Conservation (phyloP, 345 rosid species). For the Eucalyptus shirleyi region DNA sequence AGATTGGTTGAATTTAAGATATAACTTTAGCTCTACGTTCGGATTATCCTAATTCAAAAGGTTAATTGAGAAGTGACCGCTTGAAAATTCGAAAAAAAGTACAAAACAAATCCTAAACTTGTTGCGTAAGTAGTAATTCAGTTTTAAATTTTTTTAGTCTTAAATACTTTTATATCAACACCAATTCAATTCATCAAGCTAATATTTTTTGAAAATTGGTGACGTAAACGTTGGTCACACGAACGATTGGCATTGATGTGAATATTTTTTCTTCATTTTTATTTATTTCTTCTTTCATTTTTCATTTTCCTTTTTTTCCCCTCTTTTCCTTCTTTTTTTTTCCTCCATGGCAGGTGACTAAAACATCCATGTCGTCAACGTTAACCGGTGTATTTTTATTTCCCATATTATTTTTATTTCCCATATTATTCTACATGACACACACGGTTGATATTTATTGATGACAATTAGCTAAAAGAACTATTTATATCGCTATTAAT, state of each 20-base stretch:
- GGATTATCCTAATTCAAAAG: not conserved
- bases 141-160: no score
- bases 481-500: not conserved
- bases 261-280: no score
- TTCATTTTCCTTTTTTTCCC: no score
- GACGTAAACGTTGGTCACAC: no score
- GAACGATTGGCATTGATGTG: accelerated
- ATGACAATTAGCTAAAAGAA: not conserved
- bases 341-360: no score
- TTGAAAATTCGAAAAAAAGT: not conserved
- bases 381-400: no score
- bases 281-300: no score
- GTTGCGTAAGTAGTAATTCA: accelerated
- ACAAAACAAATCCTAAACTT: no score
- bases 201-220: accelerated
- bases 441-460: accelerated
- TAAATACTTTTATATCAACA: no score
- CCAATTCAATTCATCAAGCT: accelerated
- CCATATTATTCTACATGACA: accelerated
- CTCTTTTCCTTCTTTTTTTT: no score
- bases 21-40: no score
- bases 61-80: not conserved
- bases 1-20: not conserved
- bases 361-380: accelerated
- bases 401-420: no score